These are phyloP conservation scores for Trichomonas gallinae DNA, from an alignment of 208 protist species.

Conservation along the genomic window DNA sequence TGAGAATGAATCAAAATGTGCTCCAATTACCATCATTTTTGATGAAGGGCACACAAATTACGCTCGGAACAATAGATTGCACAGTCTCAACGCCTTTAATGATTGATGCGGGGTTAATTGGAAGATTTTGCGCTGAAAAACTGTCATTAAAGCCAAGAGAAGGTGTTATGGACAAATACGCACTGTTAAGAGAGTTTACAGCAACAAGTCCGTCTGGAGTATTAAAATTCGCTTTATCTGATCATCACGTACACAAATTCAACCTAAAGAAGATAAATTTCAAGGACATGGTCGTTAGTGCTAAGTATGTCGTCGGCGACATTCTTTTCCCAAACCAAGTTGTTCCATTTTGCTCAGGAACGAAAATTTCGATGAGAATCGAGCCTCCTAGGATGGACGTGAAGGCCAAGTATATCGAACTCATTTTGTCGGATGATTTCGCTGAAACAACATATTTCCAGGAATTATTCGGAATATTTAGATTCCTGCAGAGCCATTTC, in stretches of 20 bases:
- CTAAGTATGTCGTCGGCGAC: not conserved
- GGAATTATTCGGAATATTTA: not conserved
- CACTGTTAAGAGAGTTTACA: not conserved
- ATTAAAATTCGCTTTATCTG: not conserved
- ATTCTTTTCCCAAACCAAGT: not conserved
- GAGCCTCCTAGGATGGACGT: not conserved
- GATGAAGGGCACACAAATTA: not conserved
- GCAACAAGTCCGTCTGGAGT: not conserved
- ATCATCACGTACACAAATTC: not conserved
- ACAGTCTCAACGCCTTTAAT: not conserved
- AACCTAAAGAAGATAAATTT: not conserved
- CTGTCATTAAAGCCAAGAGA: not conserved
- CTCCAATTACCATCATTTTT: not conserved
- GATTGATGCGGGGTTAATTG: not conserved
- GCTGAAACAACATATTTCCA: not conserved
- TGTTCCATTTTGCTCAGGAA: not conserved
- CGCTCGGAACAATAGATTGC: not conserved
- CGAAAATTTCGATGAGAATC: not conserved
- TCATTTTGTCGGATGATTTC: not conserved
- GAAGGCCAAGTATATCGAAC: not conserved
- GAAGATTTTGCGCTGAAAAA: not conserved
- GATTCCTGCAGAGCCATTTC: not conserved
- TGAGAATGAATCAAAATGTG: not conserved
- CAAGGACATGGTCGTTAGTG: not conserved
- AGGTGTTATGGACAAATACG: not conserved